These are phyloP conservation scores for Miscanthus lutarioriparius DNA, from an alignment of 176 grass and related monocot species.

Conservation along the genomic window DNA sequence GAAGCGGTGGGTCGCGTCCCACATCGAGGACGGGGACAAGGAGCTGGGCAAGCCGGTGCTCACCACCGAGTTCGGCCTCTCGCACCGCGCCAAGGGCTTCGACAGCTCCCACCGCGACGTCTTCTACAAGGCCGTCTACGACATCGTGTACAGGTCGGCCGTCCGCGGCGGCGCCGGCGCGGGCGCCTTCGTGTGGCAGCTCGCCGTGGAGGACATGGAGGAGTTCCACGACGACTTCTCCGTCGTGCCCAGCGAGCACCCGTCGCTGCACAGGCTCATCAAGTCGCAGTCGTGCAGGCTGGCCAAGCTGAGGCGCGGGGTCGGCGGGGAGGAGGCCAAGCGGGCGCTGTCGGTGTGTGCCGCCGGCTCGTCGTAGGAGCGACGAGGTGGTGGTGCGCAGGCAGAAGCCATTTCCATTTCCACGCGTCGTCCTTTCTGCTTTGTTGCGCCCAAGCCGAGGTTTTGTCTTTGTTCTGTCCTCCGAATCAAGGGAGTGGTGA, in stretches of 20 bases:
- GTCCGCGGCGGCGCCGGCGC: slow-evolving; percentile 54
- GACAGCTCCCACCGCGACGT: slow-evolving; percentile 59
- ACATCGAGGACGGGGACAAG: slow-evolving; percentile 80
- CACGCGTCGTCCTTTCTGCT: neutral
- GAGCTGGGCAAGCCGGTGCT: slow-evolving; percentile 78
- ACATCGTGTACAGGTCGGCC: slow-evolving; percentile 64
- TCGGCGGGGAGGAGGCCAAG: slow-evolving; percentile 27
- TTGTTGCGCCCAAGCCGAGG: slow-evolving; percentile 16
- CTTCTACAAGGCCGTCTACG: slow-evolving; percentile 75
- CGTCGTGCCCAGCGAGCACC: slow-evolving; percentile 66
- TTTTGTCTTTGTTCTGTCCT: slow-evolving; percentile 16
- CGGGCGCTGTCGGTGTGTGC: slow-evolving; percentile 41
- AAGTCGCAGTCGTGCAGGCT: slow-evolving; percentile 87
- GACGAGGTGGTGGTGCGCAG: neutral
- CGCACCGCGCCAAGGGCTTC: slow-evolving; percentile 55
- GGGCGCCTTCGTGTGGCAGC: slow-evolving; percentile 84
- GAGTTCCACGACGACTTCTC: slow-evolving; percentile 67
- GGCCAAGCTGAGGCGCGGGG: slow-evolving; percentile 43
- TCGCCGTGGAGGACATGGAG: slow-evolving; percentile 78
- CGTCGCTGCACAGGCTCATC: slow-evolving; percentile 62
- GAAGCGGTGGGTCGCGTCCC: slow-evolving; percentile 64
- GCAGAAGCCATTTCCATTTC: neutral
- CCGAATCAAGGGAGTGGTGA: slow-evolving; percentile 15
- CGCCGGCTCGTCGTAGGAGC: neutral
- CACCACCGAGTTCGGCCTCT: slow-evolving; percentile 89